phyloP scores from a whole-genome alignment of 176 grass and related monocot genomes.

The Oryza glumipatula region DNA sequence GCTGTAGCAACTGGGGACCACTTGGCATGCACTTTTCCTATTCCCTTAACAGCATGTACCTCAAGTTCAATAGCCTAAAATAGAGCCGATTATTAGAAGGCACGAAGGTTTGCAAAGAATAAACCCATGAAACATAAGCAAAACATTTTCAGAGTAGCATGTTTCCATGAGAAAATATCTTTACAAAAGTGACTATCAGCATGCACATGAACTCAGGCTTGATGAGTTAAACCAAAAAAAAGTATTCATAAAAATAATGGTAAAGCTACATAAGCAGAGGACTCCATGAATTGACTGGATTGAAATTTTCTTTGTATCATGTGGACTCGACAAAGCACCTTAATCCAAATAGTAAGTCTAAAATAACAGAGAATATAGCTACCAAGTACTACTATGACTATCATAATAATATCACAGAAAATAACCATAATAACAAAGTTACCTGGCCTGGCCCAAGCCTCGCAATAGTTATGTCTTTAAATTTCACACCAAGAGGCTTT shows the following conservation, averaged over 20 bases:
- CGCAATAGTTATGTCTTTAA: conserved; percentile 82
- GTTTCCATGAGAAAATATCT: not conserved
- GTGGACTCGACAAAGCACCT: conserved; percentile 19
- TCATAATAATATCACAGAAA: not conserved
- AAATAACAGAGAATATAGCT: conserved; percentile 19
- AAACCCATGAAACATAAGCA: conserved; percentile 6
- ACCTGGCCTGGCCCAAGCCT: conserved; percentile 96
- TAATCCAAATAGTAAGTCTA: conserved; percentile 4
- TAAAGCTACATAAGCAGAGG: not conserved
- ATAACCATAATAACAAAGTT: conserved; percentile 9
- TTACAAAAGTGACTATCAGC: not conserved
- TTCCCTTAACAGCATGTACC: conserved; percentile 89
- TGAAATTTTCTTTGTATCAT: not conserved
- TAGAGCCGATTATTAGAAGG: conserved; percentile 6
- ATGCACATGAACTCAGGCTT: conserved; percentile 15
- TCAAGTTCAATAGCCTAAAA: conserved; percentile 88
- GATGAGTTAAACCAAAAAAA: not conserved
- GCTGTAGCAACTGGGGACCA: conserved; percentile 98
- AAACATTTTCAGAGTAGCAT: not conserved
- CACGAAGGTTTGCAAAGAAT: not conserved
- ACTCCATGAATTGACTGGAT: not conserved
- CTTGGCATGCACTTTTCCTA: conserved; percentile 93
- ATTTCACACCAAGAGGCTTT: conserved; percentile 61
- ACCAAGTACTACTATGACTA: not conserved
- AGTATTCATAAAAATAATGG: conserved; percentile 1